Percentiles rank a stretch among this genome's conserved stretches.
These are phyloP conservation scores for Neurospora tetrasperma DNA, from an alignment of 495 filamentous ascomycete genomes.

Conservation along the genomic window DNA sequence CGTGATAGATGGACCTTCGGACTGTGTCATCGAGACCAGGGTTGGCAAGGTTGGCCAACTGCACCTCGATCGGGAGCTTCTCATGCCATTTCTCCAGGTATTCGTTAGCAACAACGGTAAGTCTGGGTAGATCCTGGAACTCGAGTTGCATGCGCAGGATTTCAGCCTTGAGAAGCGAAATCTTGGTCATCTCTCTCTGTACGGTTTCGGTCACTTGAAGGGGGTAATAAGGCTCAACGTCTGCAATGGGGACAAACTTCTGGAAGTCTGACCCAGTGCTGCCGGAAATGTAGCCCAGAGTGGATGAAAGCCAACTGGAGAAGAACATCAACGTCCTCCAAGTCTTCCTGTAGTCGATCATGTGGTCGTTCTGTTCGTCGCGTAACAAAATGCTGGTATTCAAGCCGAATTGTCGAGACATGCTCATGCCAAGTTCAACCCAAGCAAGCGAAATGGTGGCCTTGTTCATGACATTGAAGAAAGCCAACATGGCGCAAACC, in stretches of 20 bases:
- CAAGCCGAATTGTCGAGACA: conserved; percentile 14
- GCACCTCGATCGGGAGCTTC: background rate
- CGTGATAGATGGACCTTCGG: conserved; percentile 21
- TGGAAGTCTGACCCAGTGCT: conserved; percentile 12
- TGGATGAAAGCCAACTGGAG: conserved; percentile 25
- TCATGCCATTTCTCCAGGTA: conserved; percentile 9
- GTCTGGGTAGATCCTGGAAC: conserved; percentile 11
- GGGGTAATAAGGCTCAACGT: background rate
- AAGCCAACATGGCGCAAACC: conserved; percentile 20
- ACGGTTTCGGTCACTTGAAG: conserved; percentile 6
- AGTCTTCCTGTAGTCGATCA: conserved; percentile 16
- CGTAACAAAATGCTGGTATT: conserved; percentile 2
- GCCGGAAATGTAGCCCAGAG: conserved; percentile 22
- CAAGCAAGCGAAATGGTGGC: conserved; percentile 19
- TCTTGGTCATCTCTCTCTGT: conserved; percentile 24
- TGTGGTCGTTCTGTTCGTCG: conserved; percentile 12
- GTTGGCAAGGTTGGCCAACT: conserved; percentile 13
- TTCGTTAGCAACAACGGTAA: conserved; percentile 9
- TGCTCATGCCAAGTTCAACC: conserved; percentile 18
- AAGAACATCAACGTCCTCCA: conserved; percentile 23
- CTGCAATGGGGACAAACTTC: conserved; percentile 13
- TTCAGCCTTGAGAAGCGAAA: conserved; percentile 19
- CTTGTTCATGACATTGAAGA: conserved; percentile 25
- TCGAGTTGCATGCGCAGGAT: conserved; percentile 21
- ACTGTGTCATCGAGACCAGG: conserved; percentile 4